Base-by-base conservation (phyloP, 2,329 filamentous ascomycete species). In the Exophiala sp. region DNA sequence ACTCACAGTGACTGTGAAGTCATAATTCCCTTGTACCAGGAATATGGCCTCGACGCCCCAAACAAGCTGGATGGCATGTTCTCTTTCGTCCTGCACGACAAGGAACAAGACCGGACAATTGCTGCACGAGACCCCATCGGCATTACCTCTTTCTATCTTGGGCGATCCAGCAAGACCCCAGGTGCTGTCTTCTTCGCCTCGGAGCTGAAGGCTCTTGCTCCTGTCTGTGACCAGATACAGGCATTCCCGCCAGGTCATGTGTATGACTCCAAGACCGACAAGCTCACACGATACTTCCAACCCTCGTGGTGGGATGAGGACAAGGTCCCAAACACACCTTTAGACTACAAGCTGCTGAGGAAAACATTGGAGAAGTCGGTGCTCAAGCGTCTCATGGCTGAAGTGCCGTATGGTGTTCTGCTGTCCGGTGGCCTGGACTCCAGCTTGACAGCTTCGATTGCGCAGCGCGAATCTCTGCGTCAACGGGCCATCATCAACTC, bases 41-140 rank as follows among this genome's bases (percentile, higher is more conserved):
- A 97, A 72, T 81, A 94, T 79, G 93, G 83, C 64, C 78, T 94
- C 61, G 89, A 97, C 65, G 88, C 91, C 51, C 90, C 93, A 56
- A 93, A 91, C 72, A 78, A 88, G 71, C 82, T 98, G 61, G 93
- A 98, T 69, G 93, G 93, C 75, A 98, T 98, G 93, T 98, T 98
- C 80, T 96, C 91, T 13, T 98, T 94, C 74, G 90, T 98, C 49
- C 80, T 98, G 46, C 95, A 95, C 73, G 93, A 98, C 76, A 95
- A 95, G 80, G 84, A 81, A 61, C 82, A 89, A 70, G 86, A 98
- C 76, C 85, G 93, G 60, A 86, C 89, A 56, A 82, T 98, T 65
- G 93, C 93, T 51, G 93, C 93, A 48, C 84, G 93, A 67, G 93
- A 98, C 69, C 93, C 93, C 29, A 96, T 98, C 64, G 93, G 93